Conservation (phyloP, 176 grass and related monocot genomes). For the Carex pumila region DNA sequence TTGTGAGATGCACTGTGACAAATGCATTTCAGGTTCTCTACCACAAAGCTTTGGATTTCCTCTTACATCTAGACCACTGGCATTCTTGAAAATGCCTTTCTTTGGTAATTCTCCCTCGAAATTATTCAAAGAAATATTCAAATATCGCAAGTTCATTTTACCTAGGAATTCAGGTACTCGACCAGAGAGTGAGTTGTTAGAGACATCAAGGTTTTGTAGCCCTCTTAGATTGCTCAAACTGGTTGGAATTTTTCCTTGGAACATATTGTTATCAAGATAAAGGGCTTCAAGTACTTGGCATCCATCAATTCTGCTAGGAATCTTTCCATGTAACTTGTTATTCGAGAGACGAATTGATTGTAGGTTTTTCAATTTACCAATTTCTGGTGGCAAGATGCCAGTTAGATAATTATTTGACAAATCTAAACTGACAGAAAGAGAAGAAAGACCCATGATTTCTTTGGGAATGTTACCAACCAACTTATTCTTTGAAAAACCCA, state of each 20-base stretch:
- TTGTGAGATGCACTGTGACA: neutral
- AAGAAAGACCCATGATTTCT: neutral
- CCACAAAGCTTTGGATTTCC: constrained; percentile 28
- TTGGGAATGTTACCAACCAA: constrained; percentile 19
- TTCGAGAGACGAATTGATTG: constrained; percentile 6
- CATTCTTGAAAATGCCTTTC: constrained; percentile 11
- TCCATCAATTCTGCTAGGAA: constrained; percentile 21
- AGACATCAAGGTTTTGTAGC: constrained; percentile 1
- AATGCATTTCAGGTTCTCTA: neutral
- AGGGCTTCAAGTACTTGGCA: neutral
- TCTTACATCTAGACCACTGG: neutral
- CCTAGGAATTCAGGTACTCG: neutral
- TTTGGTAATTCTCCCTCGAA: neutral
- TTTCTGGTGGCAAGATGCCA: constrained; percentile 1
- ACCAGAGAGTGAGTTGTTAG: neutral
- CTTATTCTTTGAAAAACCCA: constrained; percentile 21
- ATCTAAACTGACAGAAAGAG: neutral
- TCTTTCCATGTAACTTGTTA: constrained; percentile 14
- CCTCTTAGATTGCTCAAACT: constrained; percentile 4
- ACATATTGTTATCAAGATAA: constrained; percentile 15
- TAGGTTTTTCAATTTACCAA: constrained; percentile 10
- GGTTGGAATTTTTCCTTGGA: constrained; percentile 26
- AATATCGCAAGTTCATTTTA: too few species aligned
- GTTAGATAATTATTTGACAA: neutral
- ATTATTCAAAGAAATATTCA: too few species aligned